Evolutionary conservation across 768 basidiomycete species (phyloP), one percentile per base, ranked within the genome.

Genomic region (Polyporus arcularius): DNA sequence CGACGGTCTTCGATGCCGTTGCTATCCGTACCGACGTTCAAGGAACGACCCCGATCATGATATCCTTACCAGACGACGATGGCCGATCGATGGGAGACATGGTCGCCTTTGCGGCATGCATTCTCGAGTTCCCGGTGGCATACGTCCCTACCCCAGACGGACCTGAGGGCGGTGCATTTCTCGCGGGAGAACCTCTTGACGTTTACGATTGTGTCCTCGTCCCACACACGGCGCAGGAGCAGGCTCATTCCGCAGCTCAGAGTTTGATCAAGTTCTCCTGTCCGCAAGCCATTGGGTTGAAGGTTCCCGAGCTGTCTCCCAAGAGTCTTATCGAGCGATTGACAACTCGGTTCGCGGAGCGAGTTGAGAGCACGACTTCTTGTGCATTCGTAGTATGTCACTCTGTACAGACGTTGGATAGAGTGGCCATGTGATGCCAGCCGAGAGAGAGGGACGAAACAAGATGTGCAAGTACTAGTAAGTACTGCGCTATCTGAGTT

Each of bases 81-180:
- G 18, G 9, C 1, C 55, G 11, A 4, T 21, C 53, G 21, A 53
- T 63, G 18, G 4, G 62, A 70, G 51, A 67, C 57, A 70, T 75
- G 2, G 72, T 89, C 43, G 81, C 87, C 14, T 74, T 89, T 4
- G 84, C 87, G 4, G 87, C 79, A 1, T 60, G 85, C 8, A 69
- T 88, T 28, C 79, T 88, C 38, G 86, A 86, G 59, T 89, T 88
- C 65, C 82, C 83, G 9, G 79, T 87, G 9, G 79, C 78, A n/a
- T 81, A 80, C 51, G 78, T 80, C 26, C 86, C 86, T 52, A 60
- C 53, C 14, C 60, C 65, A 0, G 49, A 68, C 4, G 62, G 63
- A 0, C 71, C 75, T 54, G 68, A 66, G 3, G 46, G 46, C 26
- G 14, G 46, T 7, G 58, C 69, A 16, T 84, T 81, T 65, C 77